Conservation (phyloP, 1,139 yeast species). For the Taphrina betulina region DNA sequence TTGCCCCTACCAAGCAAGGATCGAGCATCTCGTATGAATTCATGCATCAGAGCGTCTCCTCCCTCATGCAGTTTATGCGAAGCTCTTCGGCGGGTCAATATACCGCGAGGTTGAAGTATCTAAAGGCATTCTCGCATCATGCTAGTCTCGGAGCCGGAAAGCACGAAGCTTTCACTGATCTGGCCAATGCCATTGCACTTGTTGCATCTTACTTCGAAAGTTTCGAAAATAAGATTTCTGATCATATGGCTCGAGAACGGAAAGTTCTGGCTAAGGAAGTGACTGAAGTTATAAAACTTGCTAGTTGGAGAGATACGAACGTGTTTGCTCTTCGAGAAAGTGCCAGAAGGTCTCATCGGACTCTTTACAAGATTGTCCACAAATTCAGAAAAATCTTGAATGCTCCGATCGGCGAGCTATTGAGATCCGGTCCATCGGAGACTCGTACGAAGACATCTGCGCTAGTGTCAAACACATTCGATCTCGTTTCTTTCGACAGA, state of each 20-base stretch:
- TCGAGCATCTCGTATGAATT: slow-evolving; percentile 43
- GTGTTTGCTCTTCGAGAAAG: slow-evolving; percentile 90
- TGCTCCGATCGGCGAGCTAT: slow-evolving; percentile 54
- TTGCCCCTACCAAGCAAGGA: slow-evolving; percentile 39
- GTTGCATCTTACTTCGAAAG: slow-evolving; percentile 66
- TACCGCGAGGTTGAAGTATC: slow-evolving; percentile 64
- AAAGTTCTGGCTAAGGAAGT: slow-evolving; percentile 71
- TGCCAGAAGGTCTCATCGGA: slow-evolving; percentile 82
- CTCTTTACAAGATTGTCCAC: slow-evolving; percentile 76
- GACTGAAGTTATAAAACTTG: slow-evolving; percentile 77
- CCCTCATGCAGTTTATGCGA: slow-evolving; percentile 72
- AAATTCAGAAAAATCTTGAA: slow-evolving; percentile 70
- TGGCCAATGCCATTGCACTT: slow-evolving; percentile 56
- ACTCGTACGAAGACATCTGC: slow-evolving; percentile 22
- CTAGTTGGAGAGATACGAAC: slow-evolving; percentile 97
- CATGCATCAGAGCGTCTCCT: slow-evolving; percentile 55
- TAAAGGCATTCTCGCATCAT: slow-evolving; percentile 37
- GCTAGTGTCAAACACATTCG: slow-evolving; percentile 29
- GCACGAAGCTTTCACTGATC: slow-evolving; percentile 13
- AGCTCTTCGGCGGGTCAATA: slow-evolving; percentile 62
- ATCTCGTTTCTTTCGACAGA: neutral
- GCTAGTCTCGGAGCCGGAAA: neutral
- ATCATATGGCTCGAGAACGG: slow-evolving; percentile 51
- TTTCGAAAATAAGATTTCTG: slow-evolving; percentile 54
- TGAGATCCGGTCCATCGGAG: slow-evolving; percentile 57